Evolutionary conservation across 768 basidiomycete species (phyloP).

Genomic region (Auricularia sp.): DNA sequence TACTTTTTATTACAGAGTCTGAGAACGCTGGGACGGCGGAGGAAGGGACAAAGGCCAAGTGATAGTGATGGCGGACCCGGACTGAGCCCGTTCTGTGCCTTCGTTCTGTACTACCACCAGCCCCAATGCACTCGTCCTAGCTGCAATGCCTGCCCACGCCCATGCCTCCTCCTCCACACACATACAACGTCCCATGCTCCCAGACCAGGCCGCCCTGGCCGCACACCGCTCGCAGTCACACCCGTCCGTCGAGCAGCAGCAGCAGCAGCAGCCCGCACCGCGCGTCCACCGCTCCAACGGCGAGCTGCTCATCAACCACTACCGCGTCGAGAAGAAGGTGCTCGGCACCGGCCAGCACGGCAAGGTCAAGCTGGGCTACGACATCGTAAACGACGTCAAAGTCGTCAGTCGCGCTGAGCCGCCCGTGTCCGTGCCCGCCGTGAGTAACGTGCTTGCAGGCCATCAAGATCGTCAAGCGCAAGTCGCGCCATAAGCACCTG

Average conservation of each 20-base stretch:
- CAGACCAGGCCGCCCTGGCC: neutral
- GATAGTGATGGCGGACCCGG: neutral
- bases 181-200: too few relatives aligned
- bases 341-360: slow-evolving; percentile 89
- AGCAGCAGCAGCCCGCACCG: neutral
- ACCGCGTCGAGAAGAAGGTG: slow-evolving; percentile 51
- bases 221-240: neutral
- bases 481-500: slow-evolving; percentile 60
- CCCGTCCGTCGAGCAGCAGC: neutral
- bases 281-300: neutral
- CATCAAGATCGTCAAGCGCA: slow-evolving; percentile 67
- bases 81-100: too few relatives aligned
- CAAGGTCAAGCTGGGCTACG: slow-evolving; percentile 67
- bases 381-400: slow-evolving; percentile 27
- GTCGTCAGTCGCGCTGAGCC: slow-evolving; percentile 30
- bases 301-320: slow-evolving; percentile 56
- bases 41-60: neutral
- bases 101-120: too few relatives aligned
- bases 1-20: neutral
- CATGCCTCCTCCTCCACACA: too few relatives aligned
- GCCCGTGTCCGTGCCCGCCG: neutral
- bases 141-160: too few relatives aligned
- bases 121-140: too few relatives aligned
- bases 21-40: neutral
- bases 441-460: slow-evolving; percentile 34